Conservation (phyloP, 257 asterid species). For the Avicennia marina region DNA sequence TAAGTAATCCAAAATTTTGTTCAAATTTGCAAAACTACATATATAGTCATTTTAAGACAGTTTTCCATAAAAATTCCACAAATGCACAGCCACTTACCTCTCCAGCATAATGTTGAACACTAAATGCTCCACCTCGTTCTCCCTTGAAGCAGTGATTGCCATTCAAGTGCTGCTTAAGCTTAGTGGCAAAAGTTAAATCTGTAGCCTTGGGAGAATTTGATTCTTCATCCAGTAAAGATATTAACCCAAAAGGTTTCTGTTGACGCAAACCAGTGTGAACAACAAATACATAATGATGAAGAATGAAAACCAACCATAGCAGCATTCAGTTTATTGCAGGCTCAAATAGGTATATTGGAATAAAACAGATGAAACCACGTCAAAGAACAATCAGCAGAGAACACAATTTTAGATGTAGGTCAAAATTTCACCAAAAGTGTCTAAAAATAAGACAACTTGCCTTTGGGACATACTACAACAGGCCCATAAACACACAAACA, state of each 20-base stretch:
- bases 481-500: too few species aligned
- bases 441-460: too few species aligned
- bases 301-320: constrained; percentile 7
- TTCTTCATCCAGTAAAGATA: constrained; percentile 87
- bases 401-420: too few species aligned
- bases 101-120: constrained; percentile 71
- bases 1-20: neutral
- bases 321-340: too few species aligned
- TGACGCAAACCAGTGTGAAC: constrained; percentile 19
- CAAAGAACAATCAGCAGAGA: too few species aligned
- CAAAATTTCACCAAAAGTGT: neutral
- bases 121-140: constrained; percentile 48
- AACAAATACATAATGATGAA: constrained; percentile 11
- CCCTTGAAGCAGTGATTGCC: constrained; percentile 68
- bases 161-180: constrained; percentile 74
- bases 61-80: constrained; percentile 14
- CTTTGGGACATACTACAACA: too few species aligned
- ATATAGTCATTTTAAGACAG: constrained; percentile 14
- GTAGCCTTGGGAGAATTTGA: constrained; percentile 71
- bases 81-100: constrained; percentile 44
- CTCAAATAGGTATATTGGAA: too few species aligned
- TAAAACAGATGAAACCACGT: too few species aligned
- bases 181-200: constrained; percentile 61
- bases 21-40: neutral
- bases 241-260: constrained; percentile 81